These are phyloP conservation scores for Setaria italica DNA, from an alignment of 202 grass and related monocot genomes.

Conservation along the genomic window DNA sequence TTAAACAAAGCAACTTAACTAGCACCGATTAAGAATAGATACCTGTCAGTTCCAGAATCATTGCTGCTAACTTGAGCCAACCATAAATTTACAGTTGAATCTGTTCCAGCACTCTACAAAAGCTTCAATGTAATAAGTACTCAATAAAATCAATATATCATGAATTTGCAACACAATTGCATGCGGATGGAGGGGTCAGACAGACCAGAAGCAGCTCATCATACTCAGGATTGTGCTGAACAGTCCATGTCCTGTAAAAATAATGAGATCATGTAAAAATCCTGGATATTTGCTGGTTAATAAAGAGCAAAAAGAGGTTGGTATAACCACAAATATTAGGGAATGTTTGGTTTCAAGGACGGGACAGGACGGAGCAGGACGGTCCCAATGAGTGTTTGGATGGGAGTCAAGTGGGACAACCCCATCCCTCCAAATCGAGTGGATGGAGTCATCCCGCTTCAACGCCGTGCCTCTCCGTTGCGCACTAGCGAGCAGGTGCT, in stretches of 20 bases:
- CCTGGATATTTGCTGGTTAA: neutral
- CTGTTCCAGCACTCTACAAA: slow-evolving; percentile 90
- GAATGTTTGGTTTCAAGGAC: no score
- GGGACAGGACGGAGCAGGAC: no score
- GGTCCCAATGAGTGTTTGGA: no score
- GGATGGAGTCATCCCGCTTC: no score
- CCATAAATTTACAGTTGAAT: slow-evolving; percentile 99
- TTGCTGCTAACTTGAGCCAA: slow-evolving; percentile 64
- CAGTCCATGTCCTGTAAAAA: slow-evolving; percentile 85
- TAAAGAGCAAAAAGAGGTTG: slow-evolving; percentile 2
- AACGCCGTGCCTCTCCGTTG: no score
- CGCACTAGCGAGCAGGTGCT: no score
- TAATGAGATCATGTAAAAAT: slow-evolving; percentile 23
- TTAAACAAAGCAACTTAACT: slow-evolving; percentile 44
- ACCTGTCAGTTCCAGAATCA: slow-evolving; percentile 77
- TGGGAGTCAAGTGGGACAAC: no score
- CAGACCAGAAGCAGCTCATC: slow-evolving; percentile 87
- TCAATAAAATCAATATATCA: slow-evolving; percentile 31
- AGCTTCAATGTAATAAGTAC: slow-evolving; percentile 41
- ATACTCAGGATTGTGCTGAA: slow-evolving; percentile 81
- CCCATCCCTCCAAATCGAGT: no score
- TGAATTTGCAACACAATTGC: neutral
- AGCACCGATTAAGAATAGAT: slow-evolving; percentile 38
- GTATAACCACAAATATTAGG: neutral
- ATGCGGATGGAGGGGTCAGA: slow-evolving; percentile 19